Base-by-base conservation (phyloP, 331 rosid genomes). In the Cucumis variabilis region DNA sequence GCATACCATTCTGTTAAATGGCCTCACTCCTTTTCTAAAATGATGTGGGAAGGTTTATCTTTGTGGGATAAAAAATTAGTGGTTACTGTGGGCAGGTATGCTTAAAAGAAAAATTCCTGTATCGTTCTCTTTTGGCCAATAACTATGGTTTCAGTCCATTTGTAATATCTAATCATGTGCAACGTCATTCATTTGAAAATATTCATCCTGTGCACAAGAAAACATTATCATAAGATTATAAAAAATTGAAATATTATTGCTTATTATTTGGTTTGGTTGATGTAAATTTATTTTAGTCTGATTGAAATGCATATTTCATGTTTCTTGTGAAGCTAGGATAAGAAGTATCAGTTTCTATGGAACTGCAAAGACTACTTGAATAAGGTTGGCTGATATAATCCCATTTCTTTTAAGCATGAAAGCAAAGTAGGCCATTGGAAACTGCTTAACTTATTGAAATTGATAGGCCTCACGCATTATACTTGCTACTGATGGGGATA, bases 401-500 rank as follows among this genome's bases (percentile, higher is more conserved):
- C 86, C 55, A 28, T 60, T 65, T 14, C 66, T 91, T 58, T 58
- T 83, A 15, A 63, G 79, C 58, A 65, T 62, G 75, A 53, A 62
- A 85, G 79, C 75, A 67, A 73, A 14, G 5, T 60, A 50, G 50
- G 19, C 19, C 21, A 30, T 62, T 85, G 55, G 28, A 67, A 17
- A 30, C 33, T 14, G 75, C 24, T 86, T 89, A 60, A 55, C 11
- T 63, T 90, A 17, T 82, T 76, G 60, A 53, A 90, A 86, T 89
- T 92, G 76, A 84, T 74, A 97, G 99, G 98, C 98, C 88, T 94
- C 98, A 19, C 98, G 99, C 8, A 91, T 97, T 66, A 88, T 97
- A 88, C 94, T 97, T 87, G 99, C 99, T 87, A 97, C 99, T 89
- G 99, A 97, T 87, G 99, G 95, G 83, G 99, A 97, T 90, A 74